Percentiles rank a stretch among this genome's conserved stretches.
These are phyloP conservation scores for Didymella glomerata DNA, from an alignment of 2,329 filamentous ascomycete species.

Conservation along the genomic window DNA sequence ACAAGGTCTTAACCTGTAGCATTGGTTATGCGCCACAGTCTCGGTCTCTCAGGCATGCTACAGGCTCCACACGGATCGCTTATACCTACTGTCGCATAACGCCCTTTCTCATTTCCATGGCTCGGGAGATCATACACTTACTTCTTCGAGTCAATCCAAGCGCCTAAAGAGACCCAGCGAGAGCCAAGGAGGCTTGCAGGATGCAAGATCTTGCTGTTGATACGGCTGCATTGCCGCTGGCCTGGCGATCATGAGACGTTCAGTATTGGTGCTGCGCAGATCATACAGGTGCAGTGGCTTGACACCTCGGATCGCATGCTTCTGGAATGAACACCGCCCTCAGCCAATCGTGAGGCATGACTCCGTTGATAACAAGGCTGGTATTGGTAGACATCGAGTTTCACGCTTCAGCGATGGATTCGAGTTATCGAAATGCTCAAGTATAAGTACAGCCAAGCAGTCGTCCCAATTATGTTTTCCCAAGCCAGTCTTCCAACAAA, in stretches of 20 bases:
- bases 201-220: background rate
- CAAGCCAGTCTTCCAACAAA: slow-evolving; percentile 28
- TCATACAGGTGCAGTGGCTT: slow-evolving; percentile 1
- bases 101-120: background rate
- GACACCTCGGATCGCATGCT: background rate
- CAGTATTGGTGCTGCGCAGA: slow-evolving; percentile 3
- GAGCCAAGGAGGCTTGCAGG: background rate
- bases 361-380: background rate
- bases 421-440: background rate
- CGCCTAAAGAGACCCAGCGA: background rate
- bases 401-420: background rate
- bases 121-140: background rate
- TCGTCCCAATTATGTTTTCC: slow-evolving; percentile 1
- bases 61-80: background rate
- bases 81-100: background rate
- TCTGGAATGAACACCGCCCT: background rate
- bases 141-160: background rate
- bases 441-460: background rate
- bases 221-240: slow-evolving; percentile 10
- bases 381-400: background rate
- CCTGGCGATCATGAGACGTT: slow-evolving; percentile 2
- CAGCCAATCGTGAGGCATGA: background rate
- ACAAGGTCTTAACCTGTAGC: background rate
- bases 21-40: background rate
- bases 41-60: background rate